Evolutionary conservation across 1,284 basidiomycete genomes (phyloP).

Genomic region (Sutorius eximius): DNA sequence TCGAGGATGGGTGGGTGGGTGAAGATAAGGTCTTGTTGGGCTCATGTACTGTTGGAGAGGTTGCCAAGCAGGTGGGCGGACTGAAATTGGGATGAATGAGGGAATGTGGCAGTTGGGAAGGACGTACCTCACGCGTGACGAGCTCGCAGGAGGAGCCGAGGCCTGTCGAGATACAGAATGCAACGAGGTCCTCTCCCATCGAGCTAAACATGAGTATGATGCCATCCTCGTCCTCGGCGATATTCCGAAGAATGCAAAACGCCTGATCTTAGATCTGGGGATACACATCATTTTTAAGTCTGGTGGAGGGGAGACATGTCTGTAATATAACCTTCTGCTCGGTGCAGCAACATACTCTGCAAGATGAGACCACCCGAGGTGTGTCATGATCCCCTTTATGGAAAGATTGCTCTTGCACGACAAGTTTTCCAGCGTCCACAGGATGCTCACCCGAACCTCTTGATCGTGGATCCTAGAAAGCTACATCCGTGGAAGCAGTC

Average conservation of each 20-base stretch:
- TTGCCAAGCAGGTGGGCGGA: conserved; percentile 62
- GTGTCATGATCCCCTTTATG: conserved; percentile 61
- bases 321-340: not conserved
- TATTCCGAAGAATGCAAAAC: conserved; percentile 59
- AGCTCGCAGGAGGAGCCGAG: conserved; percentile 51
- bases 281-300: conserved; percentile 51
- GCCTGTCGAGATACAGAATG: conserved; percentile 45
- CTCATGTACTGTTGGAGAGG: conserved; percentile 55
- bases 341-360: conserved; percentile 42
- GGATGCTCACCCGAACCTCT: conserved; percentile 60
- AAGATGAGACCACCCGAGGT: conserved; percentile 62
- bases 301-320: conserved; percentile 22
- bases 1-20: conserved; percentile 49
- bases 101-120: not conserved
- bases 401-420: conserved; percentile 58
- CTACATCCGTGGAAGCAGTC: conserved; percentile 60
- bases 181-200: conserved; percentile 46
- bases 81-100: conserved; percentile 29
- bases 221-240: conserved; percentile 60
- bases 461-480: conserved; percentile 55
- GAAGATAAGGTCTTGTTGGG: conserved; percentile 51
- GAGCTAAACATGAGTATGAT: conserved; percentile 58
- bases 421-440: conserved; percentile 84
- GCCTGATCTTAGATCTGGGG: conserved; percentile 64
- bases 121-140: conserved; percentile 51